These are phyloP conservation scores for Orobanche coerulescens DNA, from an alignment of 257 asterid genomes.

Conservation along the genomic window DNA sequence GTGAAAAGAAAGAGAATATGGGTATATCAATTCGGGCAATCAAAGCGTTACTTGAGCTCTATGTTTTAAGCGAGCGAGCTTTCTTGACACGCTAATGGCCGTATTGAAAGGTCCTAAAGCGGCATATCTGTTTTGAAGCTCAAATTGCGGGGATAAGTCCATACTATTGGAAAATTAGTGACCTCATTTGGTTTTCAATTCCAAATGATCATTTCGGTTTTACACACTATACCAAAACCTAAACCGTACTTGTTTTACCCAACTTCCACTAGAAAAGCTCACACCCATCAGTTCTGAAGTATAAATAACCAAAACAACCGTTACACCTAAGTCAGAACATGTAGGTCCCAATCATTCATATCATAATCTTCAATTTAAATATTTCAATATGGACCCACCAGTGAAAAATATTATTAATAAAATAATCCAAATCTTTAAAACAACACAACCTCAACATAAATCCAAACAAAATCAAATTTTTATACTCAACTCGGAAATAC, in stretches of 20 bases:
- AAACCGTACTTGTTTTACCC: neutral
- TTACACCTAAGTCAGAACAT: neutral
- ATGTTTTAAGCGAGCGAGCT: constrained; percentile 9
- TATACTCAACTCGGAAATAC: neutral
- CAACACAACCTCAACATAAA: neutral
- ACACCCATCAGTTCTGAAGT: neutral
- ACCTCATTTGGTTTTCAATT: neutral
- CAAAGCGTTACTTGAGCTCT: constrained; percentile 8
- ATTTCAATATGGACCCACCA: neutral
- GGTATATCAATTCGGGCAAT: neutral
- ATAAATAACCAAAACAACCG: neutral
- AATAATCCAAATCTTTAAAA: neutral
- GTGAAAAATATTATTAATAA: too few species aligned
- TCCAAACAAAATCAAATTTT: neutral
- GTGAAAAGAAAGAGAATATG: neutral
- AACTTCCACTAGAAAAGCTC: neutral
- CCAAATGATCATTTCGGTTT: neutral
- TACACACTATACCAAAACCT: neutral
- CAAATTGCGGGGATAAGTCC: neutral
- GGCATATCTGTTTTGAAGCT: neutral
- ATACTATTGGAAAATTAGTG: neutral
- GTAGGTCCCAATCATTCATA: neutral
- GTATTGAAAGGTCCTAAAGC: constrained; percentile 2
- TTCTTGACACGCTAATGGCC: neutral
- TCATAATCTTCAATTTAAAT: too few species aligned